Conservation (phyloP, 805 yeast species). For the Schwanniomyces pseudopolymorphus region DNA sequence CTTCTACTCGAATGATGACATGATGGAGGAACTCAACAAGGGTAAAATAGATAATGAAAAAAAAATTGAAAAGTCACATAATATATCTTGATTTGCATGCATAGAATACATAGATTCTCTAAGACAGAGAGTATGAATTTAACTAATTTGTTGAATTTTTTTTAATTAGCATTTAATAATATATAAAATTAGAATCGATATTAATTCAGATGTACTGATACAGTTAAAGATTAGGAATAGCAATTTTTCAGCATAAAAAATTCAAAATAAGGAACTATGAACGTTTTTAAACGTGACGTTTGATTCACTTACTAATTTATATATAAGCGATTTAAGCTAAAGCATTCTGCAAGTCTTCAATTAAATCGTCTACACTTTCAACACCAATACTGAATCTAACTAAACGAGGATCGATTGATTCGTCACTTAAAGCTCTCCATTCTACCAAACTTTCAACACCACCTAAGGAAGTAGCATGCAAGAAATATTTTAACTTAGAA, state of each 20-base stretch:
- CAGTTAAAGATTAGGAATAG: no score
- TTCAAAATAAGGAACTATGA: no score
- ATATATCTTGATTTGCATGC: not conserved
- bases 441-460: conserved; percentile 90
- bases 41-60: not conserved
- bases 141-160: not conserved
- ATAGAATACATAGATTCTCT: not conserved
- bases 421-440: conserved; percentile 76
- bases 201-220: no score
- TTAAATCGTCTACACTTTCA: conserved; percentile 75
- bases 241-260: no score
- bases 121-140: not conserved
- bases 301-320: no score
- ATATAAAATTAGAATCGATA: no score
- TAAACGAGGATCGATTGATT: conserved; percentile 52
- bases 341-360: conserved; percentile 68
- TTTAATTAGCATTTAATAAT: not conserved
- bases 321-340: conserved; percentile 21
- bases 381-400: conserved; percentile 79
- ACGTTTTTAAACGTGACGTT: no score
- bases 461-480: conserved; percentile 91
- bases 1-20: conserved; percentile 21
- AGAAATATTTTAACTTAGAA: conserved; percentile 63
- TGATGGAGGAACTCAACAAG: not conserved
- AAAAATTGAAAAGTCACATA: not conserved